These are phyloP conservation scores for Annulohypoxylon bovei DNA, from an alignment of 495 filamentous ascomycete species.

Conservation along the genomic window DNA sequence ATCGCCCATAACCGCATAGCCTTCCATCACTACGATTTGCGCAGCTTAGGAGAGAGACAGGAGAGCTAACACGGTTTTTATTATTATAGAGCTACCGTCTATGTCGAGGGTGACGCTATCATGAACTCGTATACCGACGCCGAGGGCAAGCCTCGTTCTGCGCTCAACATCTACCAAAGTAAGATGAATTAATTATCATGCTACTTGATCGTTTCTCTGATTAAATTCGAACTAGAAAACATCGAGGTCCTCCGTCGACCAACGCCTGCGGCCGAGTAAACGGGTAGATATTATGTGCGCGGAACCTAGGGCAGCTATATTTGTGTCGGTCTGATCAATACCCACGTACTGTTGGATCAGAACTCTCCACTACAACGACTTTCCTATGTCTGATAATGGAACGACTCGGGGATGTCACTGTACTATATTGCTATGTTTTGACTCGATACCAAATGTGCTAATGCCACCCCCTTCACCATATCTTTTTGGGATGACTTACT, in stretches of 20 bases:
- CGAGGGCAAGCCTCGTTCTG: constrained; percentile 67
- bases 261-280: constrained; percentile 17
- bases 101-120: constrained; percentile 76
- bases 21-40: not conserved
- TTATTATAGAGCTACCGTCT: constrained; percentile 66
- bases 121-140: constrained; percentile 68
- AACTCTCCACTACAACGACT: constrained; percentile 30
- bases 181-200: constrained; percentile 47
- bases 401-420: constrained; percentile 27
- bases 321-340: not conserved
- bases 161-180: constrained; percentile 78
- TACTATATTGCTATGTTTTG: constrained; percentile 33
- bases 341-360: constrained; percentile 13
- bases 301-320: constrained; percentile 5
- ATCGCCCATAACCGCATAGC: not conserved
- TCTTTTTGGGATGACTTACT: not conserved
- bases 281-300: not conserved
- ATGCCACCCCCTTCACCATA: not conserved
- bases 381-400: constrained; percentile 30
- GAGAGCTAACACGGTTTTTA: constrained; percentile 1
- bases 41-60: not conserved
- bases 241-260: constrained; percentile 70
- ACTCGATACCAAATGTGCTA: constrained; percentile 35
- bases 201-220: not conserved
- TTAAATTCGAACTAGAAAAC: constrained; percentile 52